Evolutionary conservation across 2,329 filamentous ascomycete species (phyloP).

Genomic region (Coniosporium uncinatum): DNA sequence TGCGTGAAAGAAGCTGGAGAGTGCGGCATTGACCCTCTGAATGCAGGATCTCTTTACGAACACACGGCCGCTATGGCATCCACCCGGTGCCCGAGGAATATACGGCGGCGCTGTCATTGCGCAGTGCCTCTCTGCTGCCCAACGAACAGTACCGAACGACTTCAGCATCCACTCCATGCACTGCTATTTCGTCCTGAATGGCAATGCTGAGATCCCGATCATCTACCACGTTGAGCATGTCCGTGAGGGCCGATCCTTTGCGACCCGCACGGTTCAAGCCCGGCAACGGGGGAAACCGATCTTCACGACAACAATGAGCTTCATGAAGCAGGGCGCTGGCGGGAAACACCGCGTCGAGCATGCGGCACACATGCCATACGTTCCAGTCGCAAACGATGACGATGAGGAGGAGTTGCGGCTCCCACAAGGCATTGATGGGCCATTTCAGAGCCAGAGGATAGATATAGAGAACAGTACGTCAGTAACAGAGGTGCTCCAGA

Average conservation of each 20-base stretch:
- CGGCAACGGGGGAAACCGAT: constrained; percentile 84
- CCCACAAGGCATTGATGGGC: constrained; percentile 29
- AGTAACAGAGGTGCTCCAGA: background rate
- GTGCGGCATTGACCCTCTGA: background rate
- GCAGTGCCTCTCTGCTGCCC: constrained; percentile 82
- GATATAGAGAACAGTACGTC: constrained; percentile 18
- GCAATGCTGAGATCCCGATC: constrained; percentile 78
- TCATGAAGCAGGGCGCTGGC: constrained; percentile 62
- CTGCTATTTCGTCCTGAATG: constrained; percentile 97
- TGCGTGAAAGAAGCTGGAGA: background rate
- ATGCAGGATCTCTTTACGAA: constrained; percentile 88
- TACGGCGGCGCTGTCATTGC: constrained; percentile 93
- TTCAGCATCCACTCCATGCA: constrained; percentile 95
- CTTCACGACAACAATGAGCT: constrained; percentile 93
- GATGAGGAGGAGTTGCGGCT: constrained; percentile 21
- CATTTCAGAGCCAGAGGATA: constrained; percentile 53
- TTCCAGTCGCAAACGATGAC: constrained; percentile 35
- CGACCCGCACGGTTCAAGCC: constrained; percentile 94
- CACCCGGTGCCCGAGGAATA: constrained; percentile 85
- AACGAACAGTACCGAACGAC: constrained; percentile 74
- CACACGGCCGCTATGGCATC: constrained; percentile 86
- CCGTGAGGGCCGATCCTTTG: constrained; percentile 83
- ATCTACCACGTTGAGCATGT: constrained; percentile 95
- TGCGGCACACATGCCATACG: constrained; percentile 46
- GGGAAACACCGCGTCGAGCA: constrained; percentile 58